Evolutionary conservation across 2,329 filamentous ascomycete species (phyloP), one percentile per base, ranked within the genome.

Genomic region (Colletotrichum spaethianum): DNA sequence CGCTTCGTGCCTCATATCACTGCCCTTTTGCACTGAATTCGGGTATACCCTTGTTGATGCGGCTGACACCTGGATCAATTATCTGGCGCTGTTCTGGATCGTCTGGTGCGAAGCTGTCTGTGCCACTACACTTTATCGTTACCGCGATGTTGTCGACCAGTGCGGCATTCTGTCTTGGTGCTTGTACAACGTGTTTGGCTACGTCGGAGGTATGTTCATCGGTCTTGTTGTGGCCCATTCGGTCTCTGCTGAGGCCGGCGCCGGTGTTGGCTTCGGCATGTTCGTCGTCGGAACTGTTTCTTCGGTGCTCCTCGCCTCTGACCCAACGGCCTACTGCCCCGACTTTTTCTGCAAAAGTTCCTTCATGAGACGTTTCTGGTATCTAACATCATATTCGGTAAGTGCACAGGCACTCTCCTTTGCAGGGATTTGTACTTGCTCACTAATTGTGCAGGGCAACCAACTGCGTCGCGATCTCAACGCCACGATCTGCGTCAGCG

Each of bases 1-100:
- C 0, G 42, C 85, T 0, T 87, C 83, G 0, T 86, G 86, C 57
- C 79, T 88, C 1, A 80, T 88, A 57, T 87, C 84, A 16, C 77
- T 90, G 2, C 83, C 86, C 0, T 89, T 89, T 73, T 88, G 87
- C 76, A 88, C 87, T 0, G 81, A 88, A 50, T 88, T 89, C 40
- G 87, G 87, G 0, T 89, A 87, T 75, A 85, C 86, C 67, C 79
- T 87, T 0, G 80, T 89, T 0, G 84, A 87, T 67, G 87, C 86
- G 0, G 81, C 89, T 4, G 88, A 89, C 61, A 80, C 83, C 12
- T 89, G 84, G 81, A 82, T 88, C 74, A 89, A 88, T 76, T 86
- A 89, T 62, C 75, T 87, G 3, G 80, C 84, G 14, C 78, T 89
- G 14, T 82, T 89, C 71, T 84, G 90, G 75, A 83, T 88, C 53